Evolutionary conservation across 169 alveolate genomes (phyloP).

Genomic region (Neospora caninum): DNA sequence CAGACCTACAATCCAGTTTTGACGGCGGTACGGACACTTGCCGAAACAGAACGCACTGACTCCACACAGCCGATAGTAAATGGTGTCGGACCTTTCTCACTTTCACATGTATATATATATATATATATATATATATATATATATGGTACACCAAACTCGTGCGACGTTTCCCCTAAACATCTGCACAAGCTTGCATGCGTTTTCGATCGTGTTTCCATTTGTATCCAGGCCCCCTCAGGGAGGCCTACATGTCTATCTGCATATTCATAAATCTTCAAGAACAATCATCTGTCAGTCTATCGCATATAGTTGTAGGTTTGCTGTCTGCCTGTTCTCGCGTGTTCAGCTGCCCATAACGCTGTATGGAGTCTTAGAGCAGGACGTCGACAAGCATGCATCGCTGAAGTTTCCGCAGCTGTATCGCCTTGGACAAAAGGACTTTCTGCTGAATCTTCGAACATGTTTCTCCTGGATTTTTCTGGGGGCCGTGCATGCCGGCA

Average conservation of each 20-base stretch:
- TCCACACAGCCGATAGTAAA: background rate
- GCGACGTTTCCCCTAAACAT: too few relatives aligned
- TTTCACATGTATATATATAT: too few relatives aligned
- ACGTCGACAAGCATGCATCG: background rate
- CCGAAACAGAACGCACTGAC: background rate
- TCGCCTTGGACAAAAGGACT: slow-evolving; percentile 1
- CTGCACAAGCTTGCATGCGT: too few relatives aligned
- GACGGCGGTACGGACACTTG: slow-evolving; percentile 93
- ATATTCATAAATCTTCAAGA: too few relatives aligned
- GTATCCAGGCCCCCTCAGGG: too few relatives aligned
- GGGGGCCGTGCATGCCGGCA: slow-evolving; percentile 75
- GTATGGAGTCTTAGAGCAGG: slow-evolving; percentile 53
- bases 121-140: too few relatives aligned
- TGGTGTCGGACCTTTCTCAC: too few relatives aligned
- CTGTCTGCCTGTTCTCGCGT: background rate
- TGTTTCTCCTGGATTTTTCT: slow-evolving; percentile 65
- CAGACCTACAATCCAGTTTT: slow-evolving; percentile 94
- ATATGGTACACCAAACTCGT: too few relatives aligned
- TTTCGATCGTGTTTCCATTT: too few relatives aligned
- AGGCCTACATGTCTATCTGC: too few relatives aligned
- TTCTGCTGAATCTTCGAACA: background rate
- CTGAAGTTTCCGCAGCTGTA: slow-evolving; percentile 37
- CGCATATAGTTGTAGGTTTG: too few relatives aligned
- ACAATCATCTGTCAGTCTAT: too few relatives aligned
- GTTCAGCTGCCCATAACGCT: slow-evolving; percentile 26